Percentiles rank a stretch among this genome's conserved stretches.
phyloP scores from a whole-genome alignment of 805 yeast genomes.

The Wickerhamomyces chambardii region DNA sequence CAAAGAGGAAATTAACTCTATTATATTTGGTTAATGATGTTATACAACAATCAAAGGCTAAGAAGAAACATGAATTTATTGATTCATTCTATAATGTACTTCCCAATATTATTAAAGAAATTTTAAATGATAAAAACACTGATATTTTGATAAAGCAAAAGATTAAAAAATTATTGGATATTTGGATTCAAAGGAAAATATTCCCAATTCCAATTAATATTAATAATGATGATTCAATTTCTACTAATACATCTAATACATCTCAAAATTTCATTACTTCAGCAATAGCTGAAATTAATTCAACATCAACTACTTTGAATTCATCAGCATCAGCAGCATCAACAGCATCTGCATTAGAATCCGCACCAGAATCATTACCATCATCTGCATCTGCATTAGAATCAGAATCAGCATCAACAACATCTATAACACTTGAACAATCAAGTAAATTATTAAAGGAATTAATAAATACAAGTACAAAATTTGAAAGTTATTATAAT shows the following conservation, averaged over 20 bases:
- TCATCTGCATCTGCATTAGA: too few species aligned
- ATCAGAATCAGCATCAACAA: too few species aligned
- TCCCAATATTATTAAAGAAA: slow-evolving; percentile 28
- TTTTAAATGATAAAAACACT: slow-evolving; percentile 9
- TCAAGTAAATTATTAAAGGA: too few species aligned
- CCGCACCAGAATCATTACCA: too few species aligned
- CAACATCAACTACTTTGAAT: background rate
- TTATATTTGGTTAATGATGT: slow-evolving; percentile 75
- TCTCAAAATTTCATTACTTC: too few species aligned
- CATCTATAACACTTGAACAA: too few species aligned
- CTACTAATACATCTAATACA: too few species aligned
- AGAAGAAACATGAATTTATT: slow-evolving; percentile 48
- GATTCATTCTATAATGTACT: slow-evolving; percentile 44
- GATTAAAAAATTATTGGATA: slow-evolving; percentile 40
- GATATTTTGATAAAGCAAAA: slow-evolving; percentile 19
- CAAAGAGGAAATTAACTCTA: slow-evolving; percentile 40
- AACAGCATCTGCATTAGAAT: too few species aligned
- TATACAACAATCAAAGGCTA: slow-evolving; percentile 67
- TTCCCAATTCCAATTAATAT: slow-evolving; percentile 19
- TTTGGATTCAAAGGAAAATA: slow-evolving; percentile 48
- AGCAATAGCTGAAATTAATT: background rate
- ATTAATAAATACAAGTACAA: too few species aligned
- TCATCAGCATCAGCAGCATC: background rate
- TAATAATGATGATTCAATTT: too few species aligned
- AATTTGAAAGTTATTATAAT: too few species aligned